Percentiles rank a stretch among this genome's conserved stretches.
phyloP scores from a whole-genome alignment of 306 rosid species.

The Corylus americana region DNA sequence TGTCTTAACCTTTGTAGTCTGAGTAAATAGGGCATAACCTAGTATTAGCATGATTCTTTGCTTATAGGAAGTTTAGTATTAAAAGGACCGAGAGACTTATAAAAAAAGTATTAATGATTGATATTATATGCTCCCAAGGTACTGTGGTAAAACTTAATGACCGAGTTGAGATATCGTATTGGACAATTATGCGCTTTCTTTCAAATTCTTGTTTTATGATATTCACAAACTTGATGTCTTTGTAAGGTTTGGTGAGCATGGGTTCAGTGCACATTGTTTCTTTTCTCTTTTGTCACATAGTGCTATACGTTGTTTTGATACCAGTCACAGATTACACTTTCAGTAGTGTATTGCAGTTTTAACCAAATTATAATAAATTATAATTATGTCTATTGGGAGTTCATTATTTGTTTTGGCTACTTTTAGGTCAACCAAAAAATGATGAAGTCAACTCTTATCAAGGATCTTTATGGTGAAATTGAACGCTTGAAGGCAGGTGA shows the following conservation, averaged over 20 bases:
- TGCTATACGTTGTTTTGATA: background rate
- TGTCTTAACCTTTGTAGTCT: background rate
- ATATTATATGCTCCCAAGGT: background rate
- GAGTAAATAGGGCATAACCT: background rate
- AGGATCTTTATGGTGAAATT: constrained; percentile 97
- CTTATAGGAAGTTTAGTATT: background rate
- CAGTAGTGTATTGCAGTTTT: background rate
- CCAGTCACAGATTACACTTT: background rate
- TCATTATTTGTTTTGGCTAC: background rate
- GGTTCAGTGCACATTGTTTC: background rate
- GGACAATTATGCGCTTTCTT: background rate
- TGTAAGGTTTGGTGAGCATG: background rate
- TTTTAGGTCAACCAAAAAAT: constrained; percentile 88
- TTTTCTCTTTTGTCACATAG: background rate
- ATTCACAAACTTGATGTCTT: background rate
- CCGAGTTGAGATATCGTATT: background rate
- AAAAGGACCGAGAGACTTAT: background rate
- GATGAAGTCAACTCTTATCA: constrained; percentile 97
- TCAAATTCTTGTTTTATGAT: background rate
- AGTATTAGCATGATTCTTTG: background rate
- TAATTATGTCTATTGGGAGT: background rate
- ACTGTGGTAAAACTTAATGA: background rate
- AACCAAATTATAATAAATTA: background rate
- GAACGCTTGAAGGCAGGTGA: constrained; percentile 89
- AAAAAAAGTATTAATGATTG: background rate